Conservation (phyloP, 306 rosid genomes). For the Ziziphus jujuba region DNA sequence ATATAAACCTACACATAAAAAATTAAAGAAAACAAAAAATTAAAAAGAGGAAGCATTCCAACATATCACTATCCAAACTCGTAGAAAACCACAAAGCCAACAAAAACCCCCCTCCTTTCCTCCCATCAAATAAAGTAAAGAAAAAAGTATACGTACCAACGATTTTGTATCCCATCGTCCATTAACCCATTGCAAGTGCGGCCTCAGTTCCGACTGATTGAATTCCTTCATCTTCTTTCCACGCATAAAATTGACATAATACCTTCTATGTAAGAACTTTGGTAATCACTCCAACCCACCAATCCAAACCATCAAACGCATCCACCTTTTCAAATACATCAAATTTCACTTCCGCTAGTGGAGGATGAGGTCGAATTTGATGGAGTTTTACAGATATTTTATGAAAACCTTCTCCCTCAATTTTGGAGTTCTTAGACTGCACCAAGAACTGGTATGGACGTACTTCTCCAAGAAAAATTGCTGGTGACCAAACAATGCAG, state of each 20-base stretch:
- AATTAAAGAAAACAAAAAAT: no score
- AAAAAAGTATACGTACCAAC: background rate
- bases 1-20: no score
- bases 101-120: background rate
- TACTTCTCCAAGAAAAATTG: constrained; percentile 16
- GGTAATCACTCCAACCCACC: constrained; percentile 22
- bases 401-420: background rate
- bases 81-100: background rate
- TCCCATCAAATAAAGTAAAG: background rate
- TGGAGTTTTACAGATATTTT: background rate
- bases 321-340: constrained; percentile 9
- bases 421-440: background rate
- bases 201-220: constrained; percentile 12
- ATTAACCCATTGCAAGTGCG: constrained; percentile 11
- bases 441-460: constrained; percentile 7
- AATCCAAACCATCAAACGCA: constrained; percentile 4
- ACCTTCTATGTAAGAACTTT: background rate
- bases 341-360: background rate
- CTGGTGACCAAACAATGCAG: constrained; percentile 14
- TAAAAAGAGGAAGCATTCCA: background rate
- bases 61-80: background rate
- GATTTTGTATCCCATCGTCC: background rate
- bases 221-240: background rate
- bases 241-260: background rate
- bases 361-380: constrained; percentile 27